phyloP scores from a whole-genome alignment of 176 grass and related monocot genomes.

The Oryza longistaminata region DNA sequence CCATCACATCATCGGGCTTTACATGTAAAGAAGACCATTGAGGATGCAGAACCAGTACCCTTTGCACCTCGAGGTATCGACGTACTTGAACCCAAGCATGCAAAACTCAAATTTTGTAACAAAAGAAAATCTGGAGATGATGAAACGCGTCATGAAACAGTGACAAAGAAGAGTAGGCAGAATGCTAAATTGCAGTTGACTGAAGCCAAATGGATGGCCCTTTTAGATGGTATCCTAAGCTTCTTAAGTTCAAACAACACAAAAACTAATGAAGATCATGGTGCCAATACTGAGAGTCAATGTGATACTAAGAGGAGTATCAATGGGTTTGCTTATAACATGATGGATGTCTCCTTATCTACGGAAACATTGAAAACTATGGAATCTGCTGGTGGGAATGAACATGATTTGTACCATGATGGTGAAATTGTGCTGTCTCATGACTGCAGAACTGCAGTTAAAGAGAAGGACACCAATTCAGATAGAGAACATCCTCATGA shows the following conservation, averaged over 20 bases:
- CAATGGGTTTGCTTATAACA: conserved; percentile 38
- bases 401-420: conserved; percentile 46
- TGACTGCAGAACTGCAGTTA: conserved; percentile 50
- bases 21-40: conserved; percentile 83
- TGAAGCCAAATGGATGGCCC: conserved; percentile 70
- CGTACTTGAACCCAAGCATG: conserved; percentile 82
- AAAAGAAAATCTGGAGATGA: conserved; percentile 75
- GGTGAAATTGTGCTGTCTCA: conserved; percentile 39
- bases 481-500: conserved; percentile 93
- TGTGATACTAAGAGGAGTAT: conserved; percentile 27
- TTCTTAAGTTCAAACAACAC: conserved; percentile 49
- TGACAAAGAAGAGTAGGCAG: conserved; percentile 53
- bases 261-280: conserved; percentile 40
- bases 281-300: conserved; percentile 11
- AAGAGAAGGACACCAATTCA: conserved; percentile 68
- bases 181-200: conserved; percentile 61
- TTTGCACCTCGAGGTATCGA: conserved; percentile 80
- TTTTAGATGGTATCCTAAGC: conserved; percentile 63
- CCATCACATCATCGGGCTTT: conserved; percentile 96
- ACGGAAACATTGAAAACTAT: conserved; percentile 43
- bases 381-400: conserved; percentile 53
- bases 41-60: conserved; percentile 57
- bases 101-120: conserved; percentile 65
- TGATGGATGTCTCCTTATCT: conserved; percentile 61
- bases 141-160: conserved; percentile 42